phyloP scores from a whole-genome alignment of 2,329 filamentous ascomycete genomes.

The Lasiodiplodia citricola region DNA sequence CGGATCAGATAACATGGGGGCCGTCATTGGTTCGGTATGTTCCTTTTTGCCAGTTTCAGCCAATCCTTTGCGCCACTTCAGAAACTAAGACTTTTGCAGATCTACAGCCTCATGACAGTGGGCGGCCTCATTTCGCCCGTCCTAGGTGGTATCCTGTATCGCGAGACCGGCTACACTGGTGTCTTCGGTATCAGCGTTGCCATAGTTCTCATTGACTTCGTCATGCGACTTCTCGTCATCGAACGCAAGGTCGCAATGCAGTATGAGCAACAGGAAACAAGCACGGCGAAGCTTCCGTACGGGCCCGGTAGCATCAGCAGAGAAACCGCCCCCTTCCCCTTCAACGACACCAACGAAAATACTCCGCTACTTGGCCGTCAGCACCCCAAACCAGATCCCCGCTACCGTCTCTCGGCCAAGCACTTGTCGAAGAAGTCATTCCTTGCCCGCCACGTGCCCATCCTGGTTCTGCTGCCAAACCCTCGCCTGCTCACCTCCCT shows the following conservation, averaged over 20 bases:
- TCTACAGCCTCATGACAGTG: constrained; percentile 64
- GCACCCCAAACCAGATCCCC: constrained; percentile 3
- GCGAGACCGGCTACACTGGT: constrained; percentile 61
- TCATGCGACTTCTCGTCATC: constrained; percentile 65
- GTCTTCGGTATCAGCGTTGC: constrained; percentile 64
- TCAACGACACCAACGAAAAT: constrained; percentile 33
- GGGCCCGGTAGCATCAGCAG: constrained; percentile 20
- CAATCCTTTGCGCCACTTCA: not conserved
- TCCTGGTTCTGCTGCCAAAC: constrained; percentile 50
- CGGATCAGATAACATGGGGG: constrained; percentile 61
- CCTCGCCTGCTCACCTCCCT: constrained; percentile 40
- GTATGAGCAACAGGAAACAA: constrained; percentile 41
- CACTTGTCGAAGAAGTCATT: constrained; percentile 45
- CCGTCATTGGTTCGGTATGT: constrained; percentile 63
- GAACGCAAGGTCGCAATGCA: constrained; percentile 64
- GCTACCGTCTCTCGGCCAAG: constrained; percentile 35
- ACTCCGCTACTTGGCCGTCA: constrained; percentile 34
- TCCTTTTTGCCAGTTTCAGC: not conserved
- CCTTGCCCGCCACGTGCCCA: constrained; percentile 51
- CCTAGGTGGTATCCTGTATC: constrained; percentile 65
- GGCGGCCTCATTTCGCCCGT: constrained; percentile 63
- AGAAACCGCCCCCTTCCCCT: constrained; percentile 5
- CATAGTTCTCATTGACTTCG: constrained; percentile 62
- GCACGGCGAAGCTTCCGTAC: constrained; percentile 31
- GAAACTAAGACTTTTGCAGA: constrained; percentile 37